Percentiles rank a stretch among this genome's conserved stretches.
Conservation (phyloP, 108 stramenopile genomes). For the Nitzschia putrida region DNA sequence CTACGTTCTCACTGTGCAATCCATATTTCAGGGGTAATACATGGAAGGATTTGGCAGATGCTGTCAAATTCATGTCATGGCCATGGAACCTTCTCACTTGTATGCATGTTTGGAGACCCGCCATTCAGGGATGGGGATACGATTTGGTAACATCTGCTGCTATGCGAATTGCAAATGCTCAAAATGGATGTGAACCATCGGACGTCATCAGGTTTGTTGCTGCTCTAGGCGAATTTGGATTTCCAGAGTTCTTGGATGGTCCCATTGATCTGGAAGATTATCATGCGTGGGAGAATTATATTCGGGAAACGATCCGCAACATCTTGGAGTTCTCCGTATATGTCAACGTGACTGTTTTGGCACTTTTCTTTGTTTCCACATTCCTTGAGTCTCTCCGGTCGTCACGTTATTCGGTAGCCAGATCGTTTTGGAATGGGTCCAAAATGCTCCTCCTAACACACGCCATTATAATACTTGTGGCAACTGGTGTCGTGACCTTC, state of each 20-base stretch:
- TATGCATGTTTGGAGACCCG: constrained; percentile 49
- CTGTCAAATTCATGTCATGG: constrained; percentile 30
- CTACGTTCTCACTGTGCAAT: not conserved
- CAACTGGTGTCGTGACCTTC: constrained; percentile 1
- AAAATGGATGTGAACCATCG: constrained; percentile 40
- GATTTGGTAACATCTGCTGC: constrained; percentile 49
- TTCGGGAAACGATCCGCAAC: constrained; percentile 39
- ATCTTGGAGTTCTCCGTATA: constrained; percentile 13
- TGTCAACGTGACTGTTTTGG: constrained; percentile 13
- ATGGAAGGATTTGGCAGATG: constrained; percentile 49
- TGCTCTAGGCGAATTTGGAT: constrained; percentile 25
- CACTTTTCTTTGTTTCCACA: constrained; percentile 5
- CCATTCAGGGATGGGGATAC: constrained; percentile 47
- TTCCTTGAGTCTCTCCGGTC: too few relatives aligned
- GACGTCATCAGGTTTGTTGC: constrained; percentile 40
- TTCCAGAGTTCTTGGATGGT: constrained; percentile 45
- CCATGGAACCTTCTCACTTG: constrained; percentile 48
- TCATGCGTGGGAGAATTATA: constrained; percentile 41
- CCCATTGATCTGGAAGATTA: constrained; percentile 26
- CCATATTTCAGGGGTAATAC: constrained; percentile 43
- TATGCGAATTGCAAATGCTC: constrained; percentile 55
- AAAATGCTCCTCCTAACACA: constrained; percentile 14
- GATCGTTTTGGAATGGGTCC: constrained; percentile 11
- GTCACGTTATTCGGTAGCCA: too few relatives aligned
- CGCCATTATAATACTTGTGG: constrained; percentile 19